Evolutionary conservation across 257 asterid species (phyloP), one percentile per base, ranked within the genome.

Genomic region (Lithospermum erythrorhizon): DNA sequence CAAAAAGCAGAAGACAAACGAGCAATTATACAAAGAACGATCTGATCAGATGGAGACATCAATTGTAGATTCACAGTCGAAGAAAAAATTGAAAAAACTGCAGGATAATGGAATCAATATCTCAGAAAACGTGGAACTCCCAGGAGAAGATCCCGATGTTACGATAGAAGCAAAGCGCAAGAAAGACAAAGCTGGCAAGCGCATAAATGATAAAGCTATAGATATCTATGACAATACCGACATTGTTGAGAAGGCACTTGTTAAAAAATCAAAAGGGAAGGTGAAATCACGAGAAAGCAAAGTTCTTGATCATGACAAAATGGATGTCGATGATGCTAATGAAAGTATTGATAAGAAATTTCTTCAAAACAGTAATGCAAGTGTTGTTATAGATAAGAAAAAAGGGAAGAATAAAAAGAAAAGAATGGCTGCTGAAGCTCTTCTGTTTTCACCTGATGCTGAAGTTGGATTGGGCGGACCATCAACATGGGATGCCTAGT

Each of bases 381-480:
- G 32, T 61, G 78, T 60, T 16, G 83, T 74, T 51, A 13, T 79
- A 59, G 84, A 76, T 27, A 67, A 70, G 17, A 79, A 73, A 75
- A 83, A 76, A 59, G 77, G 72, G 75, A 78, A 75, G 72, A 67
- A 70, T 68, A 74, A 41, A 74, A 75, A 60, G 25, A 65, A 61
- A 4, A 66, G 45, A 30, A 63, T 67, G 15, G 70, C 72, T 47
- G 78, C 79, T 6, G 68, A 81, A 37, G 61, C 75, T 59, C 64
- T 80, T 2, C 81, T 77, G 61, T 53, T 65, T 58, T 66, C 82
- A n/a, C 69, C 57, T 53, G 85, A 32, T 13, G 78, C 51, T 54
- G 85, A 83, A 66, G 75, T 90, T 58, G 96, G 98, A 19, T 71
- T 83, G 68, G 96, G 96, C 14, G 98, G 96, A 18, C 72, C 81